A percentile compares a stretch with the other conserved stretches of the same genome.
These are phyloP conservation scores for Macrophomina phaseolina DNA, from an alignment of 2,329 filamentous ascomycete genomes.

Conservation along the genomic window DNA sequence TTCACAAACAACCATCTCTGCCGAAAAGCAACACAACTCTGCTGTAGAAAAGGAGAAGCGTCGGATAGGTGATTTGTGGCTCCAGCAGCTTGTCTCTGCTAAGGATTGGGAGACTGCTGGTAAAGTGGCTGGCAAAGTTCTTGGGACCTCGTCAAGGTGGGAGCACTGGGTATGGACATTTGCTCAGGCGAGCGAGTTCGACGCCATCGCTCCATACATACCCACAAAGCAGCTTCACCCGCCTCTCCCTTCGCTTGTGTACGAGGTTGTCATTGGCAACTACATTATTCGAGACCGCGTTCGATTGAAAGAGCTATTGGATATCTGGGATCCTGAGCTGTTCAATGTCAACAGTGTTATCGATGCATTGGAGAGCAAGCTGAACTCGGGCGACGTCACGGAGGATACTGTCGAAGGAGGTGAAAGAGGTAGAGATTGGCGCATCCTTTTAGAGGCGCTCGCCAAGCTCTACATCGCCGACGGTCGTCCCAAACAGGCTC, in stretches of 20 bases:
- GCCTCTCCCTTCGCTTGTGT: conserved; percentile 79
- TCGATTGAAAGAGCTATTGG: conserved; percentile 77
- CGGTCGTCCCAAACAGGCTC: conserved; percentile 80
- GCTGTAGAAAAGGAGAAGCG: conserved; percentile 85
- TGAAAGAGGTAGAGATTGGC: conserved; percentile 80
- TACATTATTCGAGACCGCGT: conserved; percentile 81
- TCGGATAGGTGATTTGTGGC: conserved; percentile 90
- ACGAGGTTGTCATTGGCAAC: conserved; percentile 86
- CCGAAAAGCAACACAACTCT: conserved; percentile 64
- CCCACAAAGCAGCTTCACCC: conserved; percentile 79
- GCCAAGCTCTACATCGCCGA: conserved; percentile 84
- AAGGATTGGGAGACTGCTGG: conserved; percentile 80
- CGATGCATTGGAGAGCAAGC: conserved; percentile 79
- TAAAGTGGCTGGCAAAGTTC: conserved; percentile 79
- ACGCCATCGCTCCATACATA: conserved; percentile 86
- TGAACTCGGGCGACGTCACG: conserved; percentile 75
- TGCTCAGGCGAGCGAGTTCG: conserved; percentile 81
- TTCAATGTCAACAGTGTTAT: conserved; percentile 81
- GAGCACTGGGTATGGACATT: conserved; percentile 97
- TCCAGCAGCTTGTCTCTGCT: conserved; percentile 79
- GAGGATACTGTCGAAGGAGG: conserved; percentile 79
- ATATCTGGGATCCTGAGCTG: conserved; percentile 82
- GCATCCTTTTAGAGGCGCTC: conserved; percentile 83
- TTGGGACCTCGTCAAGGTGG: conserved; percentile 81
- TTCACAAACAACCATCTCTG: conserved; percentile 67